Evolutionary conservation across 1,284 basidiomycete species (phyloP), one percentile per base, ranked within the genome.

Genomic region (Ganoderma leucocontextum): DNA sequence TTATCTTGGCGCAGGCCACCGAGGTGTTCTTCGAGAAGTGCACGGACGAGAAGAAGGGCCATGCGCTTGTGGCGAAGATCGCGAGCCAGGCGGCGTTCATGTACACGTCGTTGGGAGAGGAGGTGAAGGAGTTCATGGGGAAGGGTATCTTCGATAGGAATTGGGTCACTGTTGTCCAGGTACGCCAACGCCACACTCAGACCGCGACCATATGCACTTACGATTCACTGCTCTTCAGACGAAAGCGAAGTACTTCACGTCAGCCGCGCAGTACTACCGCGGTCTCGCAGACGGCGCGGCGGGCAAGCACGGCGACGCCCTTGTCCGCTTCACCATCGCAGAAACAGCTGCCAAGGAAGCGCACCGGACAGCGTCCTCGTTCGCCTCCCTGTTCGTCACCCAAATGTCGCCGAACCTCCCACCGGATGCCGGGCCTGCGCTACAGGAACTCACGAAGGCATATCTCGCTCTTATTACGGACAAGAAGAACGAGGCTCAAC

Each of bases 11-110:
- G 0, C 97, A 99, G 80, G 96, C 97, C 0, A 95, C 95, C 0
- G 98, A 99, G 78, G 93, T 99, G 36, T 98, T 99, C 78, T 91
- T 95, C 76, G 98, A 99, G 82, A 98, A 98, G 80, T 95, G 95
- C 76, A 89, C 91, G 38, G 92, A 95, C 42, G 95, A 97, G 85
- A 95, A 94, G 86, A 97, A 97, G 81, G 87, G 89, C 2, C 88
- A 87, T 59, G 87, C 89, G 0, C 85, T 99, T 35, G 87, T 98
- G 6, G 84, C 94, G 49, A 95, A 97, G 83, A 89, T 99, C 61
- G 96, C 91, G 2, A 88, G 93, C 52, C 95, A 98, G 77, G 88
- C 93, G 0, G 93, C 94, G 0, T 86, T 81, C 17, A 89, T 96
- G 85, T 99, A 99, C 77, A 87, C 85, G 0, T 83, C 88, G 0